Conservation (phyloP, 495 filamentous ascomycete species). For the Evansstolkia leycettana region DNA sequence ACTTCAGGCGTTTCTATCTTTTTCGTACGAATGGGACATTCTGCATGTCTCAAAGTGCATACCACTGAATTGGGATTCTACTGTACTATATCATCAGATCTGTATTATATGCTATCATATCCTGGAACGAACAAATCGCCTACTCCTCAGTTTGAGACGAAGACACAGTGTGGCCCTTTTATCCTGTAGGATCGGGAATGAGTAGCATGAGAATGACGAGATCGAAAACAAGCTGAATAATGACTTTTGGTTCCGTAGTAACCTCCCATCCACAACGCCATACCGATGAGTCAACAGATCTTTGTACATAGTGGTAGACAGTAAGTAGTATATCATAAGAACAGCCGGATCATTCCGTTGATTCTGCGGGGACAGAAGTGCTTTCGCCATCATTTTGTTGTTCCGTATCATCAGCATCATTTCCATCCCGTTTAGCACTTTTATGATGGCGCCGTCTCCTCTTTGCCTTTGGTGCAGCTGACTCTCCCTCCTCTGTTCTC, state of each 20-base stretch:
- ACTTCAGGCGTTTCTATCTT: too few species aligned
- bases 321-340: not conserved
- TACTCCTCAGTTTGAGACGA: too few species aligned
- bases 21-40: too few species aligned
- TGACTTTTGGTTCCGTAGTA: not conserved
- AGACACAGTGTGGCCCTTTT: too few species aligned
- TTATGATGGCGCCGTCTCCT: slow-evolving; percentile 38
- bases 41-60: too few species aligned
- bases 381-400: not conserved
- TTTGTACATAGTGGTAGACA: not conserved
- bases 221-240: too few species aligned
- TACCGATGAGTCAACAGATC: not conserved
- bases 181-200: too few species aligned
- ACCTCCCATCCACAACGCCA: not conserved
- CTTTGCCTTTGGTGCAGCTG: slow-evolving; percentile 23
- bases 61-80: too few species aligned
- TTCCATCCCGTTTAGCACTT: slow-evolving; percentile 11
- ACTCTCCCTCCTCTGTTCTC: slow-evolving; percentile 13
- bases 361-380: not conserved
- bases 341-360: not conserved
- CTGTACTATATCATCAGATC: too few species aligned
- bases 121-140: too few species aligned
- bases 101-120: too few species aligned
- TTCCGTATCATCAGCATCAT: slow-evolving; percentile 5
- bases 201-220: too few species aligned